Percentiles rank a stretch among this genome's conserved stretches.
Evolutionary conservation across 2,329 filamentous ascomycete genomes (phyloP).

Genomic region (Ceratocystis cacaofunesta): DNA sequence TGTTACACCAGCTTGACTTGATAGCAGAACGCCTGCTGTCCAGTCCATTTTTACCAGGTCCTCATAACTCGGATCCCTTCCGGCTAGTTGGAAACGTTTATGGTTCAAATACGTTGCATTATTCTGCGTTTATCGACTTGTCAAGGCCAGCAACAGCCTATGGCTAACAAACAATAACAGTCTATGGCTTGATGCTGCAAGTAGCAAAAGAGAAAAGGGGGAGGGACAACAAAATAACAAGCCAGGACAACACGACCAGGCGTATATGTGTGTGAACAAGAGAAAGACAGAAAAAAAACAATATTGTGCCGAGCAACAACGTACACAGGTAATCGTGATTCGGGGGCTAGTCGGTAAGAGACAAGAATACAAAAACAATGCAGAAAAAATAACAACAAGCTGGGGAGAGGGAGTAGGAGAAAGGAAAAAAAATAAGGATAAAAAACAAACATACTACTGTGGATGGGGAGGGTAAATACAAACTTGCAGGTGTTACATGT

Average conservation of each 20-base stretch:
- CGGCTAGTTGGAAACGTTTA: no score
- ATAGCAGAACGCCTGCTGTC: no score
- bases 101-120: background rate
- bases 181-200: background rate
- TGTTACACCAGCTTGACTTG: no score
- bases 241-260: background rate
- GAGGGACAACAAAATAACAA: background rate
- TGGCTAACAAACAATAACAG: background rate
- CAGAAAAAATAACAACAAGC: slow-evolving; percentile 5
- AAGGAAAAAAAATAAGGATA: background rate
- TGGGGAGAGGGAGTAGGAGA: background rate
- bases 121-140: background rate
- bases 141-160: background rate
- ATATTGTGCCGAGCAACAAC: no score
- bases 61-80: no score
- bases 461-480: background rate
- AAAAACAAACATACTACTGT: slow-evolving; percentile 7
- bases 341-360: background rate
- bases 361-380: background rate
- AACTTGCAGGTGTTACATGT: background rate
- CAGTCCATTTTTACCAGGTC: no score
- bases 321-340: background rate
- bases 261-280: background rate
- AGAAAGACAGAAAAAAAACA: background rate
- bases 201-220: background rate